These are phyloP conservation scores for Cephaloascus albidus DNA, from an alignment of 805 yeast species.

Conservation along the genomic window DNA sequence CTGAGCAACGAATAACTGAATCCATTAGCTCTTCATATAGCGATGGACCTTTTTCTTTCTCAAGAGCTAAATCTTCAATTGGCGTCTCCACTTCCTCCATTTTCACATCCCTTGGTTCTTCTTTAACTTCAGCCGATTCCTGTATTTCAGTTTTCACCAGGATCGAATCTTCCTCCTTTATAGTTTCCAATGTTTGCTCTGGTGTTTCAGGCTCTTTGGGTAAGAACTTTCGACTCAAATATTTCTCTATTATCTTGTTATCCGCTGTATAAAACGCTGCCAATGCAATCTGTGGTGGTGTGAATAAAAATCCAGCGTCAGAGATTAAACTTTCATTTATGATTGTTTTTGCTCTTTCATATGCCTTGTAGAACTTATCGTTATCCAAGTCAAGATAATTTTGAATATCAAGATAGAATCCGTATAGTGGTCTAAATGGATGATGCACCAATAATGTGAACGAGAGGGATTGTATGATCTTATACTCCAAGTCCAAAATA, in stretches of 20 bases:
- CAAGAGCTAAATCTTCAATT: background rate
- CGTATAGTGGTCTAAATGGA: constrained; percentile 85
- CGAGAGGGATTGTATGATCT: constrained; percentile 58
- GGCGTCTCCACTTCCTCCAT: constrained; percentile 3
- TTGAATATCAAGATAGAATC: constrained; percentile 89
- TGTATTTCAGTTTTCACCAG: background rate
- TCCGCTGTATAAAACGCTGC: constrained; percentile 72
- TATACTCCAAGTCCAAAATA: constrained; percentile 73
- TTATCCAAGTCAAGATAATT: constrained; percentile 38
- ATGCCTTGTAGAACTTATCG: constrained; percentile 54
- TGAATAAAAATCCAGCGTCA: constrained; percentile 66
- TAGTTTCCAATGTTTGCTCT: constrained; percentile 6
- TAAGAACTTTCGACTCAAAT: constrained; percentile 56
- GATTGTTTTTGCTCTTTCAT: constrained; percentile 60
- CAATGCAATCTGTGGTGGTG: constrained; percentile 95
- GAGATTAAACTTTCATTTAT: constrained; percentile 63
- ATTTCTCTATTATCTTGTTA: constrained; percentile 52
- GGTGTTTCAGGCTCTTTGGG: constrained; percentile 10
- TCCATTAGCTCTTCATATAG: constrained; percentile 35
- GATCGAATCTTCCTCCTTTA: constrained; percentile 1
- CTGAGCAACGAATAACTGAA: constrained; percentile 40
- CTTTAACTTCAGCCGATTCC: constrained; percentile 7
- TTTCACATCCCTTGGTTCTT: constrained; percentile 6
- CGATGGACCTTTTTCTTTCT: constrained; percentile 3
- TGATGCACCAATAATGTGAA: constrained; percentile 84